Evolutionary conservation across 139 green algal species (phyloP), one percentile per base, ranked within the genome.

Genomic region (Spirogloea muscicola): DNA sequence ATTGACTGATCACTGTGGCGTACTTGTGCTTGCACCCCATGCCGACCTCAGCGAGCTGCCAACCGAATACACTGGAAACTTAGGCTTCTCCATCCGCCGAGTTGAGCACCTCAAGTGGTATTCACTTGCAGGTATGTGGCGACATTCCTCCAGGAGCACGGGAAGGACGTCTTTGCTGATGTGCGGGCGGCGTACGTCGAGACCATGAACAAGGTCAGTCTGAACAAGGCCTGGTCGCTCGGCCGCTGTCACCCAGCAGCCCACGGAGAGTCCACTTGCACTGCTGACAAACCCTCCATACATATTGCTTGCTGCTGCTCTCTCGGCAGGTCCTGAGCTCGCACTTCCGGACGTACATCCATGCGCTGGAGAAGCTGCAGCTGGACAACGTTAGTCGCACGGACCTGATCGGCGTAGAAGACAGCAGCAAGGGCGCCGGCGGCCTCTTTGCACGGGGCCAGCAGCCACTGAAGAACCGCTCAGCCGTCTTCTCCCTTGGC

Each of bases 271-370:
- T n/a, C n/a, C n/a, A n/a, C n/a, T n/a, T n/a, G n/a, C n/a, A n/a
- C n/a, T n/a, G n/a, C n/a, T n/a, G n/a, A n/a, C n/a, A n/a, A n/a
- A n/a, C n/a, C n/a, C n/a, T n/a, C n/a, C n/a, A n/a, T n/a, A n/a
- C n/a, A n/a, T n/a, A n/a, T n/a, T n/a, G n/a, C n/a, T n/a, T n/a
- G n/a, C n/a, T n/a, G n/a, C n/a, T n/a, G n/a, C n/a, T n/a, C n/a
- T n/a, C n/a, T n/a, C 6, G 40, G 33, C 68, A 76, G 68, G 90
- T 96, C 57, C 82, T 96, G 43, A 79, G 90, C 1, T 76, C 86
- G 6, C 89, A 97, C 76, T 96, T 97, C 79, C 75, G 84, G 25
- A 88, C 85, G 36, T 98, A 98, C 87, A 90, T 95, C 39, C 60
- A 63, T 2, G 79, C 85, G 21, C 84, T 97, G 68, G 90, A 96